These are phyloP conservation scores for Lachancea nothofagi DNA, from an alignment of 805 yeast species.

Conservation along the genomic window DNA sequence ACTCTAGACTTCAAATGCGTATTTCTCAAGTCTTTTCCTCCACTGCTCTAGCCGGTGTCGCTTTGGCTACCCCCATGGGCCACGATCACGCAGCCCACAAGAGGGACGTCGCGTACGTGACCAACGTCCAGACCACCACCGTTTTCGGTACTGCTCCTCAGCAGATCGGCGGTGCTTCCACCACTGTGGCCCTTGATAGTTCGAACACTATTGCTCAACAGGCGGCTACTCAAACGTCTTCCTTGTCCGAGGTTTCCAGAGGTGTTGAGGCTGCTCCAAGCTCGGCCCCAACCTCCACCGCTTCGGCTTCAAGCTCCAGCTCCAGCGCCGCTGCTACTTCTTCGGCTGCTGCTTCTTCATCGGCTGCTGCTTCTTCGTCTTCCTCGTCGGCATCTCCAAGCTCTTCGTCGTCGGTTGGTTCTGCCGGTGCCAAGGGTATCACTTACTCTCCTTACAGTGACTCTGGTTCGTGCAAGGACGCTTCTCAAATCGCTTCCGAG, in stretches of 20 bases:
- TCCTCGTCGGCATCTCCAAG: slow-evolving; percentile 32
- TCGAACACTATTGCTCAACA: slow-evolving; percentile 20
- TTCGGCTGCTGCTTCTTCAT: slow-evolving; percentile 30
- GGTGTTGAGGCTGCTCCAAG: slow-evolving; percentile 13
- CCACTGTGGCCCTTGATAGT: slow-evolving; percentile 26
- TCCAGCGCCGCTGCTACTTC: slow-evolving; percentile 19
- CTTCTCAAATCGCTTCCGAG: slow-evolving; percentile 54
- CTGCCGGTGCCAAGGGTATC: slow-evolving; percentile 60
- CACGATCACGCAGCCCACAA: slow-evolving; percentile 57
- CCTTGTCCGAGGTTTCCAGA: slow-evolving; percentile 11
- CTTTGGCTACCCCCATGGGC: slow-evolving; percentile 54
- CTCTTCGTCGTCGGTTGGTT: slow-evolving; percentile 30
- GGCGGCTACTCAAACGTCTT: slow-evolving; percentile 13
- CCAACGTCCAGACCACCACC: slow-evolving; percentile 44
- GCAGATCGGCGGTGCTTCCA: slow-evolving; percentile 20
- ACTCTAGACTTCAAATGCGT: slow-evolving; percentile 35
- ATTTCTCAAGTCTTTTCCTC: slow-evolving; percentile 43
- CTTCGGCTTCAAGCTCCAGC: slow-evolving; percentile 33
- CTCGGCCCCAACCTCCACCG: slow-evolving; percentile 20
- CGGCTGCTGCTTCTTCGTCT: slow-evolving; percentile 33
- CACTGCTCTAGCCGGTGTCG: slow-evolving; percentile 46
- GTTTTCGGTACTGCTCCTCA: slow-evolving; percentile 29
- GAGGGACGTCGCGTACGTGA: slow-evolving; percentile 48
- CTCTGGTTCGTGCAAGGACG: slow-evolving; percentile 63
- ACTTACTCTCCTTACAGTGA: slow-evolving; percentile 76